Conservation (phyloP, 2,329 filamentous ascomycete genomes). For the Colletotrichum abscissum region DNA sequence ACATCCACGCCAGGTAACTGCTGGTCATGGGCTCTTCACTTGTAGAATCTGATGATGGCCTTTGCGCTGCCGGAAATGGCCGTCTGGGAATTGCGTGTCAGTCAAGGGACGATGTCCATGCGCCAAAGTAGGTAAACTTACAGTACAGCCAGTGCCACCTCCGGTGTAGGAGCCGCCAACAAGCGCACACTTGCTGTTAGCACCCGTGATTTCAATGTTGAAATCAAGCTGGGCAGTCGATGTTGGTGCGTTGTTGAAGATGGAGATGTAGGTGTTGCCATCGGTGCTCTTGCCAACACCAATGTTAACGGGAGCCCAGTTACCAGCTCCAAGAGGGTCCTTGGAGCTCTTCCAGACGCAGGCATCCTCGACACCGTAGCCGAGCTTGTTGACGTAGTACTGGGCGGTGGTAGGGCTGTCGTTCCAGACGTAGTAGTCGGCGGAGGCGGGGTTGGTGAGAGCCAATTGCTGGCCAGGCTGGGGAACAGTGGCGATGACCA, state of each 20-base stretch:
- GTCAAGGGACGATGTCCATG: not conserved
- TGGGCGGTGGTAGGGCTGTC: slow-evolving; percentile 84
- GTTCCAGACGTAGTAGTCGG: slow-evolving; percentile 82
- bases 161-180: slow-evolving; percentile 71
- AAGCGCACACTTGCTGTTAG: slow-evolving; percentile 70
- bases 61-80: slow-evolving; percentile 52
- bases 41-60: slow-evolving; percentile 58
- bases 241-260: slow-evolving; percentile 87
- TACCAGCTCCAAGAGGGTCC: slow-evolving; percentile 71
- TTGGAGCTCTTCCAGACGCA: slow-evolving; percentile 77
- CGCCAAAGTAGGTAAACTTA: slow-evolving; percentile 61
- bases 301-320: slow-evolving; percentile 89
- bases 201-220: slow-evolving; percentile 79
- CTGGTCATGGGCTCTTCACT: slow-evolving; percentile 36
- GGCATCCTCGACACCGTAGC: slow-evolving; percentile 71
- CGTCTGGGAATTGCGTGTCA: slow-evolving; percentile 48
- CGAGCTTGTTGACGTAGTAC: slow-evolving; percentile 94
- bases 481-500: slow-evolving; percentile 81
- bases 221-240: slow-evolving; percentile 78
- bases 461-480: slow-evolving; percentile 67
- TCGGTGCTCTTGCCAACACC: slow-evolving; percentile 77
- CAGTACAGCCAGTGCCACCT: slow-evolving; percentile 79
- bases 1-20: slow-evolving; percentile 38
- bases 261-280: slow-evolving; percentile 80
- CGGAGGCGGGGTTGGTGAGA: slow-evolving; percentile 81